These are phyloP conservation scores for Phytophthora parvispora DNA, from an alignment of 352 stramenopile species.

Conservation along the genomic window DNA sequence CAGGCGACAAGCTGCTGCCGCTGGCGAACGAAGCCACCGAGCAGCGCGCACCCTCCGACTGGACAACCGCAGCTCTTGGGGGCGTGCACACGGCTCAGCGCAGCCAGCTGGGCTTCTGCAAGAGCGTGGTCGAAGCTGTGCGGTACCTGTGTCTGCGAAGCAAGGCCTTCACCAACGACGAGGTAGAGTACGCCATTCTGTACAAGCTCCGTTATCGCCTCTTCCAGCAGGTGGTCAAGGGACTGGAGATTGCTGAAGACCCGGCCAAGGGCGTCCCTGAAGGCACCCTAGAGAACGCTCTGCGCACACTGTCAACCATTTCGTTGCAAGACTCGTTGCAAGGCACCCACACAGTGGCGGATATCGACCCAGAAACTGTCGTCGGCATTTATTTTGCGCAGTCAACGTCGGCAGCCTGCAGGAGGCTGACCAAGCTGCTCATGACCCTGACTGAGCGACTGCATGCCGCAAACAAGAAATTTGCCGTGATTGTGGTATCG, in stretches of 20 bases:
- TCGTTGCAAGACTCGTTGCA: slow-evolving; percentile 82
- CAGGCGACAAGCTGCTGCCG: slow-evolving; percentile 76
- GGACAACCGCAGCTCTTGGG: slow-evolving; percentile 42
- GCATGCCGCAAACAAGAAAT: slow-evolving; percentile 48
- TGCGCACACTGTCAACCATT: slow-evolving; percentile 70
- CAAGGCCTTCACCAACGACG: slow-evolving; percentile 56
- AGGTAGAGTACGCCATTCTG: slow-evolving; percentile 79
- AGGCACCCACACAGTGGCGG: slow-evolving; percentile 66
- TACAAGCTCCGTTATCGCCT: slow-evolving; percentile 81
- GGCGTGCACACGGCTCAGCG: slow-evolving; percentile 71
- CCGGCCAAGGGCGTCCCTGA: slow-evolving; percentile 60
- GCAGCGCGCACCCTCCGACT: slow-evolving; percentile 25
- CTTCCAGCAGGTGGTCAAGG: slow-evolving; percentile 62
- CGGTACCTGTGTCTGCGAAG: slow-evolving; percentile 76
- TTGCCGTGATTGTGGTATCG: slow-evolving; percentile 83
- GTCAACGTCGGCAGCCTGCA: slow-evolving; percentile 54
- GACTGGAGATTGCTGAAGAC: slow-evolving; percentile 64
- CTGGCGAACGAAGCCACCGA: slow-evolving; percentile 52
- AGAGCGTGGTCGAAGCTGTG: slow-evolving; percentile 83
- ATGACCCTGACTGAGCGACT: slow-evolving; percentile 58
- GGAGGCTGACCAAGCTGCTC: slow-evolving; percentile 64
- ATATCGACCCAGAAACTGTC: slow-evolving; percentile 62
- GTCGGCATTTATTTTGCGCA: slow-evolving; percentile 85
- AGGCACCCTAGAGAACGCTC: slow-evolving; percentile 60
- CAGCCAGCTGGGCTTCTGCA: slow-evolving; percentile 84